These are phyloP conservation scores for Selaginella tamariscina DNA, from an alignment of 75 land plant genomes.

Conservation along the genomic window DNA sequence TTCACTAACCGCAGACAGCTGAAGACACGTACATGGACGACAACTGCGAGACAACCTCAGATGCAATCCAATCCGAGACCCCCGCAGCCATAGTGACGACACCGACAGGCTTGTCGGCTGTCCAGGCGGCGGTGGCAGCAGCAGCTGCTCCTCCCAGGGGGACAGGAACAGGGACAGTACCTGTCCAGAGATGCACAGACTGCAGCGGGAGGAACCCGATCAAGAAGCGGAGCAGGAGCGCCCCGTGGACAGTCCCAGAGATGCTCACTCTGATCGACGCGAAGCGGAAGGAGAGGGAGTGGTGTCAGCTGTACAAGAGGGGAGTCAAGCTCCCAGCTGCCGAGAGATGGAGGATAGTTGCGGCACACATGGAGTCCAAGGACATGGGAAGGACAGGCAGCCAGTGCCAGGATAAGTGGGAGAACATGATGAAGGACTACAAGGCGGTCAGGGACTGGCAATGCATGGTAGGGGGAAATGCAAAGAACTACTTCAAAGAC, in stretches of 20 bases:
- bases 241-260: slow-evolving; percentile 33
- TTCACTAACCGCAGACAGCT: no score
- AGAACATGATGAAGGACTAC: slow-evolving; percentile 36
- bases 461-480: slow-evolving; percentile 13
- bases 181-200: no score
- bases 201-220: slow-evolving; percentile 8
- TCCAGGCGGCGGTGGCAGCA: background rate
- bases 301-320: slow-evolving; percentile 25
- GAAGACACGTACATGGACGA: no score
- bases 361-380: slow-evolving; percentile 28
- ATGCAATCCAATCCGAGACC: background rate
- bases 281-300: slow-evolving; percentile 26
- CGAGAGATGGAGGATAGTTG: slow-evolving; percentile 30
- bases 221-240: slow-evolving; percentile 30
- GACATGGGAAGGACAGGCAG: slow-evolving; percentile 32
- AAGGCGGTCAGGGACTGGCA: slow-evolving; percentile 34
- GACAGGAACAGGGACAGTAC: background rate
- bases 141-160: background rate
- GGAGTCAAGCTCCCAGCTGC: slow-evolving; percentile 33
- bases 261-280: slow-evolving; percentile 32
- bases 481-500: slow-evolving; percentile 28
- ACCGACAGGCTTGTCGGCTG: background rate
- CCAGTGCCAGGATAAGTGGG: slow-evolving; percentile 36
- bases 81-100: background rate
- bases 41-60: background rate